phyloP scores from a whole-genome alignment of 129 eudicot species.

The Lactuca sativa region DNA sequence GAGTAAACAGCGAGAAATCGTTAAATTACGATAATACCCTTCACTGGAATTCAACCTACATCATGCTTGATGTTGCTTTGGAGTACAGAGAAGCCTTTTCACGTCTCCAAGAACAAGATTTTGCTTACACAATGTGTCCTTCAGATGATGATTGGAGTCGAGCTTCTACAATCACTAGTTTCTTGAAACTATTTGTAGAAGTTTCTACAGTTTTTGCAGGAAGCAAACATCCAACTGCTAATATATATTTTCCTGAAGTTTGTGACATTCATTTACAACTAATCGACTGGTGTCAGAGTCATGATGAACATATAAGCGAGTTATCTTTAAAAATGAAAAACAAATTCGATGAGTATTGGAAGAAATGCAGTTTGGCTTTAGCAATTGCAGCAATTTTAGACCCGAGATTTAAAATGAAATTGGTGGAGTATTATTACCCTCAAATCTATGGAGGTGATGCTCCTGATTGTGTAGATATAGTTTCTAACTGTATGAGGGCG shows the following conservation, averaged over 20 bases:
- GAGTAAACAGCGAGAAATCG: slow-evolving; percentile 48
- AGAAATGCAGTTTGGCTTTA: slow-evolving; percentile 84
- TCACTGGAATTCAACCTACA: slow-evolving; percentile 76
- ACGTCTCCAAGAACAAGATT: slow-evolving; percentile 72
- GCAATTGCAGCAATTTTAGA: slow-evolving; percentile 89
- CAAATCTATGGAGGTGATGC: slow-evolving; percentile 69
- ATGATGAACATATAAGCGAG: slow-evolving; percentile 60
- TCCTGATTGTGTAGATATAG: slow-evolving; percentile 69
- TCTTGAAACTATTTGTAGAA: slow-evolving; percentile 76
- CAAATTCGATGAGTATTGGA: slow-evolving; percentile 94
- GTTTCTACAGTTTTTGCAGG: slow-evolving; percentile 60
- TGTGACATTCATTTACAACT: slow-evolving; percentile 85
- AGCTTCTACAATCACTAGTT: slow-evolving; percentile 48
- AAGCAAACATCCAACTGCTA: slow-evolving; percentile 65
- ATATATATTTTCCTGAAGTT: slow-evolving; percentile 78
- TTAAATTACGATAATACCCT: slow-evolving; percentile 57
- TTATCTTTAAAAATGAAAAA: slow-evolving; percentile 75
- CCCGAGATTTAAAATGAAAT: slow-evolving; percentile 81
- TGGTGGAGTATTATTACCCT: slow-evolving; percentile 90
- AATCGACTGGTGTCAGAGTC: slow-evolving; percentile 84
- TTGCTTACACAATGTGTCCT: slow-evolving; percentile 54
- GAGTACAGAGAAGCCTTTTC: slow-evolving; percentile 72
- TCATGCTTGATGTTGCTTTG: slow-evolving; percentile 74
- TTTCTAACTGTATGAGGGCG: slow-evolving; percentile 78
- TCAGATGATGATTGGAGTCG: slow-evolving; percentile 71